Conservation (phyloP, 768 basidiomycete species). For the Amanita rubescens region DNA sequence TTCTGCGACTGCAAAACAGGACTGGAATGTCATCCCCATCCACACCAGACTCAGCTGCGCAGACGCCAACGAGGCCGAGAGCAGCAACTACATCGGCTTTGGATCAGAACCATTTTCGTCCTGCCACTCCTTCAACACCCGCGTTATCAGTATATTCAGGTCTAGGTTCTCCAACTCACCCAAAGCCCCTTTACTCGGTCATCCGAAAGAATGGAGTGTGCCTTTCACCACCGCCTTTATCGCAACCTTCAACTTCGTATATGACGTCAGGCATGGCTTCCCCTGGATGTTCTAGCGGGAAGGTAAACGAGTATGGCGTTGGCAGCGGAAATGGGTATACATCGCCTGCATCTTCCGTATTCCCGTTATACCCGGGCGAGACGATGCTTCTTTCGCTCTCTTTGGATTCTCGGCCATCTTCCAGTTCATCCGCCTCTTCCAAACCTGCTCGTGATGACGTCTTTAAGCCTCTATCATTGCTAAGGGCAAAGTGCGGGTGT, state of each 20-base stretch:
- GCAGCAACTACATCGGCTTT: not conserved
- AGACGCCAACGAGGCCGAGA: not conserved
- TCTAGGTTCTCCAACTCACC: not conserved
- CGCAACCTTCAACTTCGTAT: not conserved
- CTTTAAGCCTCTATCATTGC: not conserved
- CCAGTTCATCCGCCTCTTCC: not conserved
- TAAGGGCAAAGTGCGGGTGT: not conserved
- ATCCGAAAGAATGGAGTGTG: constrained; percentile 6
- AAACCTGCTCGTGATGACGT: not conserved
- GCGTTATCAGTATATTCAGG: not conserved
- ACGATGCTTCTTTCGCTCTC: not conserved
- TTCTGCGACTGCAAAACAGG: not conserved
- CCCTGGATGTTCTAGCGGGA: not conserved
- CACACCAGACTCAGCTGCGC: not conserved
- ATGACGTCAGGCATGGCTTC: not conserved
- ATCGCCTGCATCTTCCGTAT: not conserved
- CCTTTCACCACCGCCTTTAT: not conserved
- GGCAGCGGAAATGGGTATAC: not conserved
- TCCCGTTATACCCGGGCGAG: not conserved
- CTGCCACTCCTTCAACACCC: not conserved
- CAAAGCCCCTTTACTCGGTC: constrained; percentile 2
- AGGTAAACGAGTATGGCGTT: not conserved
- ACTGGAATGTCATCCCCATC: not conserved
- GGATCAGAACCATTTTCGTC: not conserved
- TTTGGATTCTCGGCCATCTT: not conserved